Evolutionary conservation across 2,329 filamentous ascomycete genomes (phyloP).

Genomic region (Penicillium crustosum): DNA sequence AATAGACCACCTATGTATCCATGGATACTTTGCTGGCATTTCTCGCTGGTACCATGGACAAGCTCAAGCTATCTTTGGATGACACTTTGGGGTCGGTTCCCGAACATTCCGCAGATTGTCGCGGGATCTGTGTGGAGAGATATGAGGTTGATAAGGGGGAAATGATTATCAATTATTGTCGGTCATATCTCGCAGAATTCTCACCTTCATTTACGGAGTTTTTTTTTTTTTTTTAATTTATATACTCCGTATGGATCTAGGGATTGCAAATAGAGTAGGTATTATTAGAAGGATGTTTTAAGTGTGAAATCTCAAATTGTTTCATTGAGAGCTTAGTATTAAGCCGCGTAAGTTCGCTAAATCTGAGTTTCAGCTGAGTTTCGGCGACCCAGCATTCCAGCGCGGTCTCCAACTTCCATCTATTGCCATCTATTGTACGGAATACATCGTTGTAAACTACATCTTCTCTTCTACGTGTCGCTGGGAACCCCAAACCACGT

Average conservation of each 20-base stretch:
- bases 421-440: neutral
- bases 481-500: neutral
- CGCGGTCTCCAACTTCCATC: neutral
- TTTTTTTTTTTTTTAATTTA: too few relatives aligned
- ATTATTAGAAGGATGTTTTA: neutral
- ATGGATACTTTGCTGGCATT: too few relatives aligned
- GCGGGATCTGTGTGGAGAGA: conserved; percentile 1
- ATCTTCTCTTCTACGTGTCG: neutral
- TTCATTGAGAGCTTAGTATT: neutral
- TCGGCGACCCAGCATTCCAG: neutral
- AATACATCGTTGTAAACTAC: neutral
- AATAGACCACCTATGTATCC: too few relatives aligned
- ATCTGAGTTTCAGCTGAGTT: conserved; percentile 4
- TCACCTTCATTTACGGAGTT: neutral
- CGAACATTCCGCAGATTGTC: neutral
- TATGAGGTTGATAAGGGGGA: conserved; percentile 11
- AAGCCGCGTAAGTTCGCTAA: neutral
- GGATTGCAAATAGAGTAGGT: neutral
- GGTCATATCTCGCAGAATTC: conserved; percentile 4
- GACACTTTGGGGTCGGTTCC: neutral
- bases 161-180: conserved; percentile 7
- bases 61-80: neutral
- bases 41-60: neutral
- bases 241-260: neutral
- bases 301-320: neutral